phyloP scores from a whole-genome alignment of 2,329 filamentous ascomycete species.

The Septoria linicola region DNA sequence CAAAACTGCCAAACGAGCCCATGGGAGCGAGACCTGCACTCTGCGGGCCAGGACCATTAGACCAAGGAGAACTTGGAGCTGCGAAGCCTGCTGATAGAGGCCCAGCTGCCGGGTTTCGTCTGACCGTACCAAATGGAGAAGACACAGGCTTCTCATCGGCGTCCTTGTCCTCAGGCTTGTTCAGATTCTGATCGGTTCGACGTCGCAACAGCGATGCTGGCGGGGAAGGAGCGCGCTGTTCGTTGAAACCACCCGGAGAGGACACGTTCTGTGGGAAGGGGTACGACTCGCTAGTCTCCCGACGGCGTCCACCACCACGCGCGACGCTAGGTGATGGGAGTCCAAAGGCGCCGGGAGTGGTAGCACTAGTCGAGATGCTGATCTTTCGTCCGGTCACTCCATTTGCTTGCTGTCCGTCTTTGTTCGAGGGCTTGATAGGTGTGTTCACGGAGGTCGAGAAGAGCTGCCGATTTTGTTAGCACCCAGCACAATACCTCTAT shows the following conservation, averaged over 20 bases:
- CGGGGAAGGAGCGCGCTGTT: constrained; percentile 59
- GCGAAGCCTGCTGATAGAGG: constrained; percentile 53
- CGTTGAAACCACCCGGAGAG: constrained; percentile 64
- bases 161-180: constrained; percentile 34
- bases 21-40: constrained; percentile 67
- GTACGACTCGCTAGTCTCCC: constrained; percentile 76
- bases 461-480: constrained; percentile 52
- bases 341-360: constrained; percentile 62
- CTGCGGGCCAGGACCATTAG: constrained; percentile 52
- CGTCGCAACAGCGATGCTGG: constrained; percentile 61
- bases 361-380: constrained; percentile 70
- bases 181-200: constrained; percentile 61
- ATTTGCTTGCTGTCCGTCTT: constrained; percentile 58
- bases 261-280: constrained; percentile 51
- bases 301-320: constrained; percentile 70
- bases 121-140: constrained; percentile 54
- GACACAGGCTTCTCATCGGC: constrained; percentile 39
- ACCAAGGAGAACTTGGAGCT: constrained; percentile 57
- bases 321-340: constrained; percentile 71
- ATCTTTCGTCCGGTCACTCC: constrained; percentile 71
- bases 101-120: constrained; percentile 56
- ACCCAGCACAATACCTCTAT: not conserved
- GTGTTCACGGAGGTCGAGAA: constrained; percentile 91
- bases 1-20: constrained; percentile 88
- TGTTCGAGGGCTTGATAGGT: constrained; percentile 74